A percentile compares a stretch with the other conserved stretches of the same genome.
These are phyloP conservation scores for Zopfia rhizophila DNA, from an alignment of 2,329 filamentous ascomycete genomes.

Conservation along the genomic window DNA sequence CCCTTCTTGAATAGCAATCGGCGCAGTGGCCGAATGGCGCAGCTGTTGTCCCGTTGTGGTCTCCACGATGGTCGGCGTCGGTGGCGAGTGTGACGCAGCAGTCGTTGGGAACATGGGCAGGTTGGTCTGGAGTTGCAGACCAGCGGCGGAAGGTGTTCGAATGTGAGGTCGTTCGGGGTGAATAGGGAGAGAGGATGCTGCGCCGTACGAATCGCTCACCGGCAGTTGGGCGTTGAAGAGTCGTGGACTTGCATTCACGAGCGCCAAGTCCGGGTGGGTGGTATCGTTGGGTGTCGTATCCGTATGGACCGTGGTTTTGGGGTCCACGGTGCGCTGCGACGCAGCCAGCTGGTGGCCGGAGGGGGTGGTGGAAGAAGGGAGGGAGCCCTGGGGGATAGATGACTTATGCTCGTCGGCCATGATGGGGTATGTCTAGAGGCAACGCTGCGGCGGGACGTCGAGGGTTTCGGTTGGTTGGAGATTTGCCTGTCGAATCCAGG, in stretches of 20 bases:
- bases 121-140: slow-evolving; percentile 41
- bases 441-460: slow-evolving; percentile 37
- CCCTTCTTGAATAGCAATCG: slow-evolving; percentile 50
- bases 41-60: slow-evolving; percentile 38
- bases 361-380: slow-evolving; percentile 29
- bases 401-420: slow-evolving; percentile 42
- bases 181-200: slow-evolving; percentile 30
- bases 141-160: slow-evolving; percentile 43
- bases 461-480: slow-evolving; percentile 28
- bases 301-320: slow-evolving; percentile 16
- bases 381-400: slow-evolving; percentile 29
- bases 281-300: slow-evolving; percentile 18
- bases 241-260: slow-evolving; percentile 29
- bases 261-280: slow-evolving; percentile 24
- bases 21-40: slow-evolving; percentile 48
- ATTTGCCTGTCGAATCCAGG: slow-evolving; percentile 3
- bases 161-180: slow-evolving; percentile 42
- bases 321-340: slow-evolving; percentile 11
- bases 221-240: slow-evolving; percentile 38
- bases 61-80: slow-evolving; percentile 45
- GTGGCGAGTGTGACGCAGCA: slow-evolving; percentile 24
- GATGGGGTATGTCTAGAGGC: slow-evolving; percentile 35
- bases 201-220: slow-evolving; percentile 31
- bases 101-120: slow-evolving; percentile 26
- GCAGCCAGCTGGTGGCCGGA: slow-evolving; percentile 28